phyloP scores from a whole-genome alignment of 768 basidiomycete species.

The Crucibulum laeve region DNA sequence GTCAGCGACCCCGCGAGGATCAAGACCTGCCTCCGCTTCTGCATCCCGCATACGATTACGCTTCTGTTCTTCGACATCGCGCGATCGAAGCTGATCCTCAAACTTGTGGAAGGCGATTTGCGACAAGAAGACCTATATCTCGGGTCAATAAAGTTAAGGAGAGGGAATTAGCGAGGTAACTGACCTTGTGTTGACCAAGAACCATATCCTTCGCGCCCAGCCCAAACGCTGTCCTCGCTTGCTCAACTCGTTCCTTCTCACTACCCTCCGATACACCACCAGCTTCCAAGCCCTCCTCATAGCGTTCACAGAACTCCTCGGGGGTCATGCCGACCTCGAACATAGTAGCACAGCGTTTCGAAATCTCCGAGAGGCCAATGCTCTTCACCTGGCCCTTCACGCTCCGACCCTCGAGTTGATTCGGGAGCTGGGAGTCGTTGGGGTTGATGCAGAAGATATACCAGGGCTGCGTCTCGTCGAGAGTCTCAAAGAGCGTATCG shows the following conservation, averaged over 20 bases:
- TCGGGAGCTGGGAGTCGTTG: slow-evolving; percentile 92
- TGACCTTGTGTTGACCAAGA: slow-evolving; percentile 79
- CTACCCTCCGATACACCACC: slow-evolving; percentile 58
- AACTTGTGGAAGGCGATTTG: slow-evolving; percentile 82
- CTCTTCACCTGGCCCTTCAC: slow-evolving; percentile 91
- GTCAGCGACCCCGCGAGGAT: slow-evolving; percentile 51
- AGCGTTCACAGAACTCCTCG: slow-evolving; percentile 83
- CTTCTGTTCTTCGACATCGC: slow-evolving; percentile 84
- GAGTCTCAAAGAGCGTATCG: slow-evolving; percentile 80
- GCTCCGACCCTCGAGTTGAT: slow-evolving; percentile 87
- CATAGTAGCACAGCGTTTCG: slow-evolving; percentile 56
- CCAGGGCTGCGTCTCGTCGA: slow-evolving; percentile 90
- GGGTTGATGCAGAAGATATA: slow-evolving; percentile 91
- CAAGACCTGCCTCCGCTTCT: slow-evolving; percentile 67
- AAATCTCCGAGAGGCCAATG: slow-evolving; percentile 73
- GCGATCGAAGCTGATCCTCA: slow-evolving; percentile 80
- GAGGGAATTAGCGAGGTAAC: slow-evolving; percentile 12
- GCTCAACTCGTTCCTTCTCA: slow-evolving; percentile 55
- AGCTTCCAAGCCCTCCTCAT: slow-evolving; percentile 58
- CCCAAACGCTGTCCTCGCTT: slow-evolving; percentile 50
- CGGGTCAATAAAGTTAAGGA: slow-evolving; percentile 2
- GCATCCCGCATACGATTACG: slow-evolving; percentile 74
- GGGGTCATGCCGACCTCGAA: slow-evolving; percentile 86
- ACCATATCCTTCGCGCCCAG: slow-evolving; percentile 72
- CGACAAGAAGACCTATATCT: slow-evolving; percentile 76